Percentiles rank a stretch among this genome's conserved stretches.
Conservation (phyloP, 257 asterid genomes). For the Mitragyna speciosa region DNA sequence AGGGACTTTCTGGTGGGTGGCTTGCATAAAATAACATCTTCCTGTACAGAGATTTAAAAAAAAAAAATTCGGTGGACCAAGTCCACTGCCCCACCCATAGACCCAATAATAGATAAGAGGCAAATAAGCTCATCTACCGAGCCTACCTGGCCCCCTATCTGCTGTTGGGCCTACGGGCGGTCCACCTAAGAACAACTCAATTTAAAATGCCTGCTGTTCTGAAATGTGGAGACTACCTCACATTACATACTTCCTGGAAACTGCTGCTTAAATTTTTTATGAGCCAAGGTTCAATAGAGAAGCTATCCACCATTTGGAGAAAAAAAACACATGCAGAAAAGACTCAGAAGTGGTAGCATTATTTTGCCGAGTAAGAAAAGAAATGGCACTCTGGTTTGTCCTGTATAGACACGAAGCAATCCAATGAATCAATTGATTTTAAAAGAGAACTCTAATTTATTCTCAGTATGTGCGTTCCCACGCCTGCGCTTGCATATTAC, state of each 20-base stretch:
- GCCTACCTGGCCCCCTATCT: no score
- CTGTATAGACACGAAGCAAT: neutral
- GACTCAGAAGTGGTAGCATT: neutral
- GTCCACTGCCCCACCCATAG: no score
- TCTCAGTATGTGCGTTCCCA: conserved; percentile 10
- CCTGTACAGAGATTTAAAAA: neutral
- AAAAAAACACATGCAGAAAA: neutral
- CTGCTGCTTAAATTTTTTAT: neutral
- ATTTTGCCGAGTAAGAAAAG: neutral
- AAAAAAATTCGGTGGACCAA: no score
- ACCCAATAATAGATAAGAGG: no score
- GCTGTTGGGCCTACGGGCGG: no score
- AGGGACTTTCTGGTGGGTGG: neutral
- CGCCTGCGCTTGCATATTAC: conserved; percentile 2
- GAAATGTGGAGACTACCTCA: neutral
- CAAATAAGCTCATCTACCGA: no score
- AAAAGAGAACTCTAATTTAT: neutral
- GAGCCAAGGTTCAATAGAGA: neutral
- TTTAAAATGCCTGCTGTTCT: neutral
- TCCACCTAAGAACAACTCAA: no score
- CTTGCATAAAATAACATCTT: conserved; percentile 6
- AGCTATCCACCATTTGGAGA: neutral
- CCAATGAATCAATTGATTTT: conserved; percentile 7
- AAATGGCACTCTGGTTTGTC: neutral
- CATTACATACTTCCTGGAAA: neutral